Percentiles rank a stretch among this genome's conserved stretches.
Evolutionary conservation across 129 eudicot species (phyloP).

Genomic region (Glebionis coronaria): DNA sequence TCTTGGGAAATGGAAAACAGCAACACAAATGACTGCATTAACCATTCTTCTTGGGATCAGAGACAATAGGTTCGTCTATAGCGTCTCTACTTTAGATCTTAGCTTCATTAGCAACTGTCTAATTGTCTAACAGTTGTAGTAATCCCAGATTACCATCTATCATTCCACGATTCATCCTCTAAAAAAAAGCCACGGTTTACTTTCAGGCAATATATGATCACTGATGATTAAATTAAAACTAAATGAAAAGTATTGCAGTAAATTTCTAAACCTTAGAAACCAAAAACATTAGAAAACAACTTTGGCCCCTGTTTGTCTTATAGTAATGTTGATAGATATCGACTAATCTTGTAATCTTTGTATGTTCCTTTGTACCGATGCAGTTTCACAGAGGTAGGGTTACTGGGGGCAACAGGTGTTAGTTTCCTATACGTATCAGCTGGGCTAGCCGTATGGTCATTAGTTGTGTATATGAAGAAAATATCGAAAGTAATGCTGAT

Average conservation of each 20-base stretch:
- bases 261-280: neutral
- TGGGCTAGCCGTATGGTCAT: conserved; percentile 84
- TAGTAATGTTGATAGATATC: conserved; percentile 4
- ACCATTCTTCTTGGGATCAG: conserved; percentile 75
- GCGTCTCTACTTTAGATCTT: neutral
- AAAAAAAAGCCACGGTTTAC: neutral
- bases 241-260: conserved; percentile 1
- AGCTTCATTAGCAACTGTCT: neutral
- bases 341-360: conserved; percentile 3
- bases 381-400: conserved; percentile 66
- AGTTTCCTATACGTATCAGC: conserved; percentile 73
- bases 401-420: conserved; percentile 59
- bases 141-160: neutral
- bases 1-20: conserved; percentile 99
- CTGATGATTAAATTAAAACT: neutral
- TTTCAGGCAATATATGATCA: neutral
- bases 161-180: neutral
- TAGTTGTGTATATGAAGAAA: conserved; percentile 88
- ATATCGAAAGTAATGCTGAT: conserved; percentile 81
- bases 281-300: neutral
- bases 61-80: conserved; percentile 63
- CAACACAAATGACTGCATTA: conserved; percentile 87
- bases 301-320: neutral
- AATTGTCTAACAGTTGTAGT: neutral
- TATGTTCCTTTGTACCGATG: conserved; percentile 11